A percentile compares a stretch with the other conserved stretches of the same genome.
These are phyloP conservation scores for Tetrapisispora iriomotensis DNA, from an alignment of 805 yeast species.

Conservation along the genomic window DNA sequence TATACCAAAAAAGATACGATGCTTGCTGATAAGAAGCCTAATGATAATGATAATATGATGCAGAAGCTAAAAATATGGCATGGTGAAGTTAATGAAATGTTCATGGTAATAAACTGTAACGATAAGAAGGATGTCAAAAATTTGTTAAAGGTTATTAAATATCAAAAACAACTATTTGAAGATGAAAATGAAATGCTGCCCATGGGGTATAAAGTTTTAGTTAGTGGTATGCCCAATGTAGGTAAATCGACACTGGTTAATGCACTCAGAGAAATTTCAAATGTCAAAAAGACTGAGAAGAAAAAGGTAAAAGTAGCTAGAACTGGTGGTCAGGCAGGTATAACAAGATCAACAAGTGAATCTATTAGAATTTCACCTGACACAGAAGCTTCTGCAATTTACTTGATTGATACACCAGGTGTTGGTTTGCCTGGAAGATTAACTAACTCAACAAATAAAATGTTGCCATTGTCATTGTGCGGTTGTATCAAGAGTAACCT, in stretches of 20 bases:
- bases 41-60: conserved; percentile 3
- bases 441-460: conserved; percentile 47
- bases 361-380: conserved; percentile 43
- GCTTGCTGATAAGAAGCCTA: conserved; percentile 10
- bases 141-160: conserved; percentile 41
- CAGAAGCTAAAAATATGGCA: conserved; percentile 41
- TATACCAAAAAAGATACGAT: conserved; percentile 72
- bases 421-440: conserved; percentile 62
- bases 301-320: conserved; percentile 55
- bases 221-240: conserved; percentile 96
- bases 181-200: conserved; percentile 61
- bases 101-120: conserved; percentile 51
- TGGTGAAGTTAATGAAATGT: conserved; percentile 31
- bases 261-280: conserved; percentile 43
- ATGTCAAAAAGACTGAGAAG: conserved; percentile 12
- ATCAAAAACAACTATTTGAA: conserved; percentile 30
- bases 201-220: conserved; percentile 62
- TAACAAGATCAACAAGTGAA: conserved; percentile 71
- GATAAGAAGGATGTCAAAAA: conserved; percentile 38
- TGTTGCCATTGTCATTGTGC: conserved; percentile 63
- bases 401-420: conserved; percentile 87
- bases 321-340: conserved; percentile 86
- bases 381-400: conserved; percentile 37
- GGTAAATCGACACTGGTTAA: conserved; percentile 89
- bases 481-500: conserved; percentile 62